These are phyloP conservation scores for Kuraishia piskuri DNA, from an alignment of 805 yeast genomes.

Conservation along the genomic window DNA sequence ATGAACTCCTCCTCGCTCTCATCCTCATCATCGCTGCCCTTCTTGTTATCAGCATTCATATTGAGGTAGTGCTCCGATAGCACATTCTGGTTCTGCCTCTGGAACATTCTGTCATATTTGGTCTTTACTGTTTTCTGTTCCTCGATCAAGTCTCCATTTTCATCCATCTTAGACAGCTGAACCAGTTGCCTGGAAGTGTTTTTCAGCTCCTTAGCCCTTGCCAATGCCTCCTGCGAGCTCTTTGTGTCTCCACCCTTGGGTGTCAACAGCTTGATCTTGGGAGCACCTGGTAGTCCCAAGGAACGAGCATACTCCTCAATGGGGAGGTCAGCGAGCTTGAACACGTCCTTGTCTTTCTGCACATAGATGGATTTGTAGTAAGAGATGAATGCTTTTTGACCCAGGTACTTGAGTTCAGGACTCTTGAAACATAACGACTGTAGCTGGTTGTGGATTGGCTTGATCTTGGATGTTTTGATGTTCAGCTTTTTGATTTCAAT, in stretches of 20 bases:
- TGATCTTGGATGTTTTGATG: slow-evolving; percentile 65
- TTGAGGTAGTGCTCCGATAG: slow-evolving; percentile 81
- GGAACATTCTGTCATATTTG: slow-evolving; percentile 92
- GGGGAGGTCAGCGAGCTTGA: slow-evolving; percentile 69
- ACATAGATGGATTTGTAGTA: slow-evolving; percentile 78
- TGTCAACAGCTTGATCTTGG: slow-evolving; percentile 69
- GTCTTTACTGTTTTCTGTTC: slow-evolving; percentile 42
- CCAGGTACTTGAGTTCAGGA: slow-evolving; percentile 86
- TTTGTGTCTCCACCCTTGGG: slow-evolving; percentile 30
- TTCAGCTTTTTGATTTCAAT: slow-evolving; percentile 67
- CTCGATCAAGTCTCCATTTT: slow-evolving; percentile 50
- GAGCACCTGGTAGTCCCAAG: slow-evolving; percentile 93
- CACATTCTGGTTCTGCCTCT: slow-evolving; percentile 87
- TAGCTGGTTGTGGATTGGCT: slow-evolving; percentile 70
- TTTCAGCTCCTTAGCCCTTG: slow-evolving; percentile 58
- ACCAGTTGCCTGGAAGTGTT: slow-evolving; percentile 70
- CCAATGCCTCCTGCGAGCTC: slow-evolving; percentile 22
- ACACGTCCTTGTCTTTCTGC: slow-evolving; percentile 82
- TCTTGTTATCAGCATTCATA: slow-evolving; percentile 42
- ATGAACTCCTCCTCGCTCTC: slow-evolving; percentile 69
- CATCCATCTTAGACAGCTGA: slow-evolving; percentile 45
- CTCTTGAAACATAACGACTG: slow-evolving; percentile 88
- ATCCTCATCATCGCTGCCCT: slow-evolving; percentile 29
- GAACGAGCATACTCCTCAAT: slow-evolving; percentile 80
- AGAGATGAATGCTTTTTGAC: slow-evolving; percentile 92